Evolutionary conservation across 2,329 filamentous ascomycete genomes (phyloP).

Genomic region (Mollisia scopiformis): DNA sequence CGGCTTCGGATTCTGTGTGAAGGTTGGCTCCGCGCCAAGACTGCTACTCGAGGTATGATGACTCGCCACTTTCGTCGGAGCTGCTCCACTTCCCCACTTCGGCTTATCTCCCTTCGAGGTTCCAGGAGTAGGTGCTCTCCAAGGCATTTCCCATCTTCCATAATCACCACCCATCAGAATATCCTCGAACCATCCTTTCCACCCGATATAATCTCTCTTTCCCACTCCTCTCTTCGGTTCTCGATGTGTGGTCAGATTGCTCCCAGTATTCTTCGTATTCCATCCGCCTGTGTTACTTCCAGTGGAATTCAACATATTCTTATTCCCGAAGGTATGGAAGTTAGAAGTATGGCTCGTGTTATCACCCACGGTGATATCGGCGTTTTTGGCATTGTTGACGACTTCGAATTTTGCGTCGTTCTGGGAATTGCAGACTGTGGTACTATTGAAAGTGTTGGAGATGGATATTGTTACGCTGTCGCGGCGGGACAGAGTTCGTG

Average conservation of each 20-base stretch:
- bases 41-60: not conserved
- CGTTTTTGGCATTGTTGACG: conserved; percentile 4
- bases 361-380: conserved; percentile 6
- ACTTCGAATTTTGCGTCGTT: conserved; percentile 5
- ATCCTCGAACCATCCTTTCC: not conserved
- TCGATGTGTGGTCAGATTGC: not conserved
- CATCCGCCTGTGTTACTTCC: conserved; percentile 10
- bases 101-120: not conserved
- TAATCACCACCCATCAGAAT: not conserved
- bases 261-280: conserved; percentile 4
- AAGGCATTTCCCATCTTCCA: not conserved
- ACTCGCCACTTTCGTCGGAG: not conserved
- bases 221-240: not conserved
- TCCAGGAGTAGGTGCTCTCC: not conserved
- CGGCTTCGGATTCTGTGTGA: not conserved
- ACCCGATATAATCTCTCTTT: not conserved
- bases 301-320: conserved; percentile 10
- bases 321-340: conserved; percentile 4
- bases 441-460: not conserved
- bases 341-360: not conserved
- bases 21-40: not conserved
- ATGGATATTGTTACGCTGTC: conserved; percentile 4
- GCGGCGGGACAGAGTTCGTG: not conserved
- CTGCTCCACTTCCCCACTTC: not conserved
- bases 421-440: not conserved